These are phyloP conservation scores for Gossypium anomalum DNA, from an alignment of 345 rosid species.

Conservation along the genomic window DNA sequence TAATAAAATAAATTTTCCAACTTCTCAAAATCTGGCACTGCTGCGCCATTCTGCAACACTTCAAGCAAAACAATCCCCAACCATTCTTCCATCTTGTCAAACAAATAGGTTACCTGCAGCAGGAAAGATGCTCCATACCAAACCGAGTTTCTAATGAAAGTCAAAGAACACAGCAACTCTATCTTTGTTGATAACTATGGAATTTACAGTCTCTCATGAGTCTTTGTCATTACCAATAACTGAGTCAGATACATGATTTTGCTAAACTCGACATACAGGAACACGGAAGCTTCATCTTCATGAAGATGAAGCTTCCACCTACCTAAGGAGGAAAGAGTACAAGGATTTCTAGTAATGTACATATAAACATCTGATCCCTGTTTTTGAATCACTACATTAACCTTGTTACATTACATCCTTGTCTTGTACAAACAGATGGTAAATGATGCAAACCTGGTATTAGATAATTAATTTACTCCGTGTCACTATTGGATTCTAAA, in stretches of 20 bases:
- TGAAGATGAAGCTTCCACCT: conserved; percentile 6
- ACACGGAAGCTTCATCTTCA: neutral
- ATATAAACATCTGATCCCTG: conserved; percentile 26
- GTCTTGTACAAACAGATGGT: neutral
- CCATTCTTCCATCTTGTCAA: neutral
- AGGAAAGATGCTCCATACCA: neutral
- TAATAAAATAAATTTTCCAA: no score
- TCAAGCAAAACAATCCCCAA: neutral
- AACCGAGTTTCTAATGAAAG: neutral
- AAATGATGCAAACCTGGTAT: neutral
- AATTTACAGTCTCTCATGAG: neutral
- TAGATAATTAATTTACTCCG: conserved; percentile 31
- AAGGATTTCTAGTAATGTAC: neutral
- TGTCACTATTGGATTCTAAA: conserved; percentile 55
- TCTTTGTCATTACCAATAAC: neutral
- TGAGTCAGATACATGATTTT: neutral
- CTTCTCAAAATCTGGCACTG: no score
- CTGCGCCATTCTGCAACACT: no score
- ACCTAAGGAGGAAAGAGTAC: neutral
- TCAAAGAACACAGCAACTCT: neutral
- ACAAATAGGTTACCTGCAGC: neutral
- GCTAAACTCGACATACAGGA: conserved; percentile 1
- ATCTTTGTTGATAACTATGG: neutral
- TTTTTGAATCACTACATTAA: neutral
- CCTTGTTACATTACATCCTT: conserved; percentile 6